Conservation (phyloP, 495 filamentous ascomycete species). For the Penicillium fimorum region DNA sequence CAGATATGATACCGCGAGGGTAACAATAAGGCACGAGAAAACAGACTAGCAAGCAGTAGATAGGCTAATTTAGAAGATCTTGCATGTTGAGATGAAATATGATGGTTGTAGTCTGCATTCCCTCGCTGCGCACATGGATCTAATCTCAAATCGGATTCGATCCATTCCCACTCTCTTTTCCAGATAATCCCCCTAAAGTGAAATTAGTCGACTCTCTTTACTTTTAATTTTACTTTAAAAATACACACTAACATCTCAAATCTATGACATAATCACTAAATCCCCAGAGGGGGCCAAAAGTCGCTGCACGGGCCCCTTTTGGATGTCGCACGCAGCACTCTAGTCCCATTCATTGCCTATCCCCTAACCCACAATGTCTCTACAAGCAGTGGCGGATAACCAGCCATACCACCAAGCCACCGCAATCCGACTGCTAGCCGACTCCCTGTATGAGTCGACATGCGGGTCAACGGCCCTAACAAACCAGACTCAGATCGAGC, state of each 20-base stretch:
- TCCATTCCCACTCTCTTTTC: not conserved
- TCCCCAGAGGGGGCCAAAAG: not conserved
- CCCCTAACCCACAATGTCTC: not conserved
- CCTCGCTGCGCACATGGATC: not conserved
- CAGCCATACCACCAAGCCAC: constrained; percentile 3
- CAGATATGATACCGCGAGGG: not conserved
- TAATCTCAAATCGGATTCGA: not conserved
- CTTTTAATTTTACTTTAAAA: not conserved
- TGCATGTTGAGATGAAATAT: not conserved
- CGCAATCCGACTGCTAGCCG: constrained; percentile 13
- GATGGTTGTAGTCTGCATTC: not conserved
- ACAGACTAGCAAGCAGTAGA: not conserved
- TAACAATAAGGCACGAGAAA: not conserved
- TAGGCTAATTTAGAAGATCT: not conserved
- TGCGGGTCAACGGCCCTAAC: constrained; percentile 10
- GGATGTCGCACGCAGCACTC: not conserved
- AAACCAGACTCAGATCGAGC: constrained; percentile 19
- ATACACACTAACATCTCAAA: not conserved
- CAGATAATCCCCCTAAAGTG: not conserved
- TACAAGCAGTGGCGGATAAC: not conserved
- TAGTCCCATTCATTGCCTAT: not conserved
- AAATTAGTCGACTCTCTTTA: not conserved
- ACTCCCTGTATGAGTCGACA: constrained; percentile 20
- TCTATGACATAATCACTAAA: not conserved
- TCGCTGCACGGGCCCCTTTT: not conserved